Evolutionary conservation across 108 stramenopile species (phyloP), one percentile per base, ranked within the genome.

Genomic region (Cyclotella atomus): DNA sequence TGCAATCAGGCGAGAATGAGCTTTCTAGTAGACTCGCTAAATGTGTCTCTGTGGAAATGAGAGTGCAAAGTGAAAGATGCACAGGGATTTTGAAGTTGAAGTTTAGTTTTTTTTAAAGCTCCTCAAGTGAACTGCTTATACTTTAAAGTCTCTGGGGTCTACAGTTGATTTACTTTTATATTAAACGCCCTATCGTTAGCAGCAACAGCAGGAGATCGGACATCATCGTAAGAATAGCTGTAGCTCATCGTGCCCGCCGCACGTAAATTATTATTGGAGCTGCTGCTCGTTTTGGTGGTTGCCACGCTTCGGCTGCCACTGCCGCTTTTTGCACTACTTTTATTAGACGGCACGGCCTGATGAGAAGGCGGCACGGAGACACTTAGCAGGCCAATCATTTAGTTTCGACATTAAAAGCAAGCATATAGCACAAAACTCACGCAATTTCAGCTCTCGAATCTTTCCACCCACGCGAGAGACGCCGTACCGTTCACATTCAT

Each of bases 401-500:
- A 36, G 16, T 6, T 17, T 21, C 6, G 21, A 43, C 1, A 23
- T 24, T 20, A 43, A 43, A n/a, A n/a, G n/a, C n/a, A n/a, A n/a
- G n/a, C n/a, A n/a, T n/a, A n/a, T n/a, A n/a, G n/a, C n/a, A n/a
- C n/a, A n/a, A n/a, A n/a, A n/a, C 61, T 62, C 38, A 62, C 61
- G 7, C 46, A 65, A 65, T 32, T 47, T 36, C 47, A 65, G 12
- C 8, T 29, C 7, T 0, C 17, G 45, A 27, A 49, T 47, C 19
- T 28, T 27, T 23, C 45, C 38, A 36, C 24, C 61, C n/a, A 38
- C 9, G 24, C 61, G 43, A 32, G 61, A 32, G 10, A 65, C 64
- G 9, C 64, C 64, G 30, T 49, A 49, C 64, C 64, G 49, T 1
- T 65, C 28, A n/a, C 64, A 65, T 14, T 65, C 64, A 32, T 65